phyloP scores from a whole-genome alignment of 495 filamentous ascomycete genomes.

The Penicillium egyptiacum region DNA sequence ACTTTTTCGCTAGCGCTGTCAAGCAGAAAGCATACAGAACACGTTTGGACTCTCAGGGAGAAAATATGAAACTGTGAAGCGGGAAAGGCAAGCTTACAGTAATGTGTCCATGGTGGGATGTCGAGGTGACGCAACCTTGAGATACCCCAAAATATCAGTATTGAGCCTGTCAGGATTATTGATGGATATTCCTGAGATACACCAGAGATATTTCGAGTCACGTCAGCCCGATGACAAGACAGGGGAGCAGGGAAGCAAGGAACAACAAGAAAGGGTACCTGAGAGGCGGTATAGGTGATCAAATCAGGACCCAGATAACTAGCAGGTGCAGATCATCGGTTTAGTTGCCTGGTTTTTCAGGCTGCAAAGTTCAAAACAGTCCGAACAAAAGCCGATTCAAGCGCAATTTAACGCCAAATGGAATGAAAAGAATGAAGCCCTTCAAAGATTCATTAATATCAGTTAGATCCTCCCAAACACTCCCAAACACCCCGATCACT shows the following conservation, averaged over 20 bases:
- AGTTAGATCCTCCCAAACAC: not conserved
- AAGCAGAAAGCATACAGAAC: not conserved
- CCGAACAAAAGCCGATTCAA: not conserved
- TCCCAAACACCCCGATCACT: not conserved
- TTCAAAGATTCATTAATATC: not conserved
- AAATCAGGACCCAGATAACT: constrained; percentile 20
- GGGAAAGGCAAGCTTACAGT: constrained; percentile 56
- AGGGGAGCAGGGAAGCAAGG: constrained; percentile 6
- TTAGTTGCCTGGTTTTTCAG: not conserved
- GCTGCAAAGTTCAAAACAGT: not conserved
- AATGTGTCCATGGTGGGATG: constrained; percentile 68
- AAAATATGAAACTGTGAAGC: not conserved
- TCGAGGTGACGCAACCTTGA: constrained; percentile 5
- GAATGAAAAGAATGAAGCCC: not conserved
- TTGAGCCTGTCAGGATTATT: not conserved
- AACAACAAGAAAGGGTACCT: constrained; percentile 1
- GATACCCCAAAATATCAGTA: not conserved
- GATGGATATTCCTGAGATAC: not conserved
- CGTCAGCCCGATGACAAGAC: not conserved
- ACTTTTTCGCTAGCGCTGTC: not conserved
- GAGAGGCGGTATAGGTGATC: constrained; percentile 24
- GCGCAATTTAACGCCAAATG: not conserved
- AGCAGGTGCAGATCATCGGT: constrained; percentile 18
- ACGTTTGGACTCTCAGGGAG: not conserved
- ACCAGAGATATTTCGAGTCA: not conserved